Conservation (phyloP, 257 asterid genomes). For the Solanum raphanifolium region DNA sequence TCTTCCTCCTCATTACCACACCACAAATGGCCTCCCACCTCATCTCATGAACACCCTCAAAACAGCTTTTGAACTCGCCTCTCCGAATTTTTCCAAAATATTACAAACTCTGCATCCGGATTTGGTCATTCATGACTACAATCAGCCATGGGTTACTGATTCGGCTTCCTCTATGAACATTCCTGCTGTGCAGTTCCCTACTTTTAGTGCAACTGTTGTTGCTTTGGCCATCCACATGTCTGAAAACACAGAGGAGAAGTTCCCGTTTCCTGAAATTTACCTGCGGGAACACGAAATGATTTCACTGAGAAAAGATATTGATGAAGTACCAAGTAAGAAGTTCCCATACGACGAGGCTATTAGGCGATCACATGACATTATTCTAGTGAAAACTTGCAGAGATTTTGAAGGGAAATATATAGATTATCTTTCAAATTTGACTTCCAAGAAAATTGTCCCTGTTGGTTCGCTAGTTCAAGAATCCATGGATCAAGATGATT, state of each 20-base stretch:
- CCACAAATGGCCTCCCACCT: slow-evolving; percentile 51
- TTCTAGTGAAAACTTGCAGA: slow-evolving; percentile 26
- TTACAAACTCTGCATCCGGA: neutral
- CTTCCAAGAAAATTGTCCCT: slow-evolving; percentile 19
- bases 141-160: too few relatives aligned
- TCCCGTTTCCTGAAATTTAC: too few relatives aligned
- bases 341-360: neutral
- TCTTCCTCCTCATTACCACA: slow-evolving; percentile 31
- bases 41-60: slow-evolving; percentile 30
- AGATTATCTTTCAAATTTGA: slow-evolving; percentile 5
- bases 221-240: too few relatives aligned
- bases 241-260: too few relatives aligned
- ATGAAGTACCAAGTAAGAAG: too few relatives aligned
- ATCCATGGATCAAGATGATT: too few relatives aligned
- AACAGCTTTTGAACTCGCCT: slow-evolving; percentile 17
- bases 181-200: too few relatives aligned
- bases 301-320: too few relatives aligned
- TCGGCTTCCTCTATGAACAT: neutral
- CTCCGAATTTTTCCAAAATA: slow-evolving; percentile 7
- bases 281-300: too few relatives aligned
- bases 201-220: too few relatives aligned
- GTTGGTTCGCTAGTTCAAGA: slow-evolving; percentile 34
- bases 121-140: too few relatives aligned
- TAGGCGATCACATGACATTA: neutral
- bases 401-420: slow-evolving; percentile 30